phyloP scores from a whole-genome alignment of 2,329 filamentous ascomycete genomes.

The Cadophora luteo-olivacea region DNA sequence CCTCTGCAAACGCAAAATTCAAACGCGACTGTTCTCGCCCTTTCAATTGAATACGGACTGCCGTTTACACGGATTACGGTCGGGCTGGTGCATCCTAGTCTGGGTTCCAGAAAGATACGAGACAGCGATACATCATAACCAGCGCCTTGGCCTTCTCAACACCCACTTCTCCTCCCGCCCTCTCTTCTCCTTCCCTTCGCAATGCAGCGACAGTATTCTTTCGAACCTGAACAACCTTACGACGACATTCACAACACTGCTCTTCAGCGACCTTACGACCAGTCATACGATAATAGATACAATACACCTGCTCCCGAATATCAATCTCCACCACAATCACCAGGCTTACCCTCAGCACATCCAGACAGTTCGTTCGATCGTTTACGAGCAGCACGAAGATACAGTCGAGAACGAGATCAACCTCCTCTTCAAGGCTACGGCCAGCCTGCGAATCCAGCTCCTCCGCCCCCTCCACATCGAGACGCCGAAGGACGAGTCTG shows the following conservation, averaged over 20 bases:
- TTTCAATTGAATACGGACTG: neutral
- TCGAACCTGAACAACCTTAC: conserved; percentile 27
- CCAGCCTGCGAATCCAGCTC: conserved; percentile 29
- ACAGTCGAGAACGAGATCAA: conserved; percentile 31
- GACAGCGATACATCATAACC: conserved; percentile 8
- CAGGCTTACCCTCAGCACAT: conserved; percentile 34
- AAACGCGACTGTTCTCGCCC: neutral
- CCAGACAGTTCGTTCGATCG: conserved; percentile 39
- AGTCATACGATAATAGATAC: conserved; percentile 23
- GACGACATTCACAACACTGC: conserved; percentile 19
- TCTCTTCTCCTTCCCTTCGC: conserved; percentile 20
- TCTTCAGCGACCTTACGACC: conserved; percentile 1
- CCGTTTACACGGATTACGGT: neutral
- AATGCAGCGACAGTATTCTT: conserved; percentile 37
- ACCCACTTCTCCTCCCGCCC: neutral
- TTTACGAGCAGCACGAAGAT: conserved; percentile 34
- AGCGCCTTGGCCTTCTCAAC: conserved; percentile 2
- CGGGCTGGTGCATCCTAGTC: conserved; percentile 1
- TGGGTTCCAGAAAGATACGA: conserved; percentile 13
- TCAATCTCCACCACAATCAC: conserved; percentile 27
- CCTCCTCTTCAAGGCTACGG: conserved; percentile 31
- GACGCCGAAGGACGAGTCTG: conserved; percentile 38
- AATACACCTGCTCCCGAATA: conserved; percentile 21
- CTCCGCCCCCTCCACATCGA: conserved; percentile 43
- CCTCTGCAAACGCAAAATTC: conserved; percentile 2